phyloP scores from a whole-genome alignment of 495 filamentous ascomycete species.

The Penicillium samsonianum region DNA sequence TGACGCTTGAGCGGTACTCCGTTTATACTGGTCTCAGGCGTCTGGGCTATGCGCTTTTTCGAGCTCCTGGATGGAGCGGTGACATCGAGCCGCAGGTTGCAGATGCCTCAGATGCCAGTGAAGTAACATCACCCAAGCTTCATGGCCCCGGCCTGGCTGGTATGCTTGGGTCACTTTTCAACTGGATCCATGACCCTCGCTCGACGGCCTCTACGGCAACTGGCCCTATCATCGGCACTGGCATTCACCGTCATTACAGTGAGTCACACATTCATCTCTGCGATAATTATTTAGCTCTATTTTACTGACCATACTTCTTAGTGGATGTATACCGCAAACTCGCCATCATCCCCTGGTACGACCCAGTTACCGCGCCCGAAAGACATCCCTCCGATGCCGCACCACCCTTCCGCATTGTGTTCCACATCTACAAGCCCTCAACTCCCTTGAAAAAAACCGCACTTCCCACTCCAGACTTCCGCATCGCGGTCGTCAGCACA shows the following conservation, averaged over 20 bases:
- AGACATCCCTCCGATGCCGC: constrained; percentile 23
- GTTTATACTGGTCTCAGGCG: constrained; percentile 84
- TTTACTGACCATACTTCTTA: constrained; percentile 16
- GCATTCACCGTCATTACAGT: constrained; percentile 78
- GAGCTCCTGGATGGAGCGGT: constrained; percentile 62
- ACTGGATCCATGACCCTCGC: constrained; percentile 35
- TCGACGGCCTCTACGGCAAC: constrained; percentile 34
- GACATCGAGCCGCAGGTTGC: constrained; percentile 17
- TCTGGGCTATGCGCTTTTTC: constrained; percentile 75
- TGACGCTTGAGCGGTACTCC: constrained; percentile 78
- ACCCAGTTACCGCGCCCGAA: constrained; percentile 44
- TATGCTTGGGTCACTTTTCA: constrained; percentile 34
- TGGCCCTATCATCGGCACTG: constrained; percentile 73
- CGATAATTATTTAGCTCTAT: neutral
- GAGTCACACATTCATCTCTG: constrained; percentile 13
- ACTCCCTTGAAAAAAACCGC: constrained; percentile 71
- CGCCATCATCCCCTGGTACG: constrained; percentile 71
- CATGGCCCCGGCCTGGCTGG: constrained; percentile 37
- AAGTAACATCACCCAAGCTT: constrained; percentile 15
- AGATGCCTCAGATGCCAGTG: neutral
- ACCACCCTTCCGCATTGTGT: constrained; percentile 68
- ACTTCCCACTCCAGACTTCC: constrained; percentile 77
- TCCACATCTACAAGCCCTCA: constrained; percentile 78
- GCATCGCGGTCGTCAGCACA: constrained; percentile 76
- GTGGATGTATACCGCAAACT: constrained; percentile 74